phyloP scores from a whole-genome alignment of 257 asterid genomes.

The Linaria vulgaris region DNA sequence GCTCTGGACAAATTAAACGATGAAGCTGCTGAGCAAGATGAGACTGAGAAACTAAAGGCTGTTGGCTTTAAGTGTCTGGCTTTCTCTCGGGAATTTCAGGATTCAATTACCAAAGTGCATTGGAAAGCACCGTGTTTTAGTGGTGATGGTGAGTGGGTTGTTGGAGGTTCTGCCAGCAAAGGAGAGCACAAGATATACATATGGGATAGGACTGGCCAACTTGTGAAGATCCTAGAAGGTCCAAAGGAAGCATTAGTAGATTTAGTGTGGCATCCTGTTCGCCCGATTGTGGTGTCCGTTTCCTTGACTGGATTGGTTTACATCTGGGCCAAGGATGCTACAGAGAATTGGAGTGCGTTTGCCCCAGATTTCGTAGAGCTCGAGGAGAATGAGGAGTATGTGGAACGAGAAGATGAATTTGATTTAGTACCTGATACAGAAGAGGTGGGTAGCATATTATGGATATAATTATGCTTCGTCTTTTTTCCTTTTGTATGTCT shows the following conservation, averaged over 20 bases:
- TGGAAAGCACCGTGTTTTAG: slow-evolving; percentile 97
- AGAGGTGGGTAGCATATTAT: slow-evolving; percentile 41
- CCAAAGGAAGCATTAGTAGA: slow-evolving; percentile 90
- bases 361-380: slow-evolving; percentile 96
- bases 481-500: neutral
- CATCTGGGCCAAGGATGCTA: slow-evolving; percentile 96
- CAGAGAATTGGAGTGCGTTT: slow-evolving; percentile 97
- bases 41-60: slow-evolving; percentile 58
- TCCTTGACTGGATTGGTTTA: slow-evolving; percentile 80
- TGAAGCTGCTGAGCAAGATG: slow-evolving; percentile 48
- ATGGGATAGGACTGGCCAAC: slow-evolving; percentile 94
- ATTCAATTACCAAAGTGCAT: slow-evolving; percentile 79
- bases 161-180: slow-evolving; percentile 93
- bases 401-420: slow-evolving; percentile 90
- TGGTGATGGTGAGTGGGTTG: slow-evolving; percentile 96
- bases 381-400: slow-evolving; percentile 93
- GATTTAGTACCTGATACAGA: slow-evolving; percentile 73
- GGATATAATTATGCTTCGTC: neutral
- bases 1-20: slow-evolving; percentile 39
- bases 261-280: slow-evolving; percentile 94
- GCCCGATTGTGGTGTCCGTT: slow-evolving; percentile 81
- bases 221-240: slow-evolving; percentile 92
- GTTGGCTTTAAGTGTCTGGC: slow-evolving; percentile 68
- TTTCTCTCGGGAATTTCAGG: slow-evolving; percentile 79
- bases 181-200: slow-evolving; percentile 97